Evolutionary conservation across 2,329 filamentous ascomycete species (phyloP).

Genomic region (Colletotrichum chrysophilum): DNA sequence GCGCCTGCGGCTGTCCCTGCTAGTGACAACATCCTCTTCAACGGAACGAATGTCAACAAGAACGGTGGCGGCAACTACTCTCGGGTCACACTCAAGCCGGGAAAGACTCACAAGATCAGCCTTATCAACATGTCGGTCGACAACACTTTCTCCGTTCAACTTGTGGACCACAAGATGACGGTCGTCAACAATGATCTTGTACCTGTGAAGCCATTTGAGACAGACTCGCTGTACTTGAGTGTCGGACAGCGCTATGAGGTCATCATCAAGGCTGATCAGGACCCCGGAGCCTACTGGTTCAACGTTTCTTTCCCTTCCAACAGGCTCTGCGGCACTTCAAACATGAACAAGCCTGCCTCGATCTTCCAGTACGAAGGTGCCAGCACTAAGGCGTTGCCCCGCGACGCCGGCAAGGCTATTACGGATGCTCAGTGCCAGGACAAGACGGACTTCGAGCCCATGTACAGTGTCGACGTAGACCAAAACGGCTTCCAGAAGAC

Average conservation of each 20-base stretch:
- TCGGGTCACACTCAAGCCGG: conserved; percentile 55
- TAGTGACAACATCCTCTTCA: conserved; percentile 46
- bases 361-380: conserved; percentile 44
- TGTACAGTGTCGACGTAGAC: conserved; percentile 30
- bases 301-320: conserved; percentile 38
- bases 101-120: conserved; percentile 63
- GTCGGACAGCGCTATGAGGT: conserved; percentile 56
- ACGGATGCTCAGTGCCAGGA: conserved; percentile 27
- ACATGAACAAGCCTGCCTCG: conserved; percentile 37
- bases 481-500: conserved; percentile 29
- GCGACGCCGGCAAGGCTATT: conserved; percentile 29
- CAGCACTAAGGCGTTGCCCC: conserved; percentile 30
- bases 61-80: conserved; percentile 32
- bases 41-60: conserved; percentile 43
- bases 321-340: conserved; percentile 36
- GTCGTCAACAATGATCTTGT: conserved; percentile 73
- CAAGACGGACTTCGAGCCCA: conserved; percentile 26
- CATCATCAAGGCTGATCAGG: conserved; percentile 38
- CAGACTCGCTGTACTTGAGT: conserved; percentile 65
- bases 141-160: conserved; percentile 59
- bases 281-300: conserved; percentile 33
- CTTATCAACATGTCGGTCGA: conserved; percentile 63
- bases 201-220: conserved; percentile 65
- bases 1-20: conserved; percentile 23
- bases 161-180: conserved; percentile 64